phyloP scores from a whole-genome alignment of 192 early-diverging fungal species.

The Mortierella alpina region DNA sequence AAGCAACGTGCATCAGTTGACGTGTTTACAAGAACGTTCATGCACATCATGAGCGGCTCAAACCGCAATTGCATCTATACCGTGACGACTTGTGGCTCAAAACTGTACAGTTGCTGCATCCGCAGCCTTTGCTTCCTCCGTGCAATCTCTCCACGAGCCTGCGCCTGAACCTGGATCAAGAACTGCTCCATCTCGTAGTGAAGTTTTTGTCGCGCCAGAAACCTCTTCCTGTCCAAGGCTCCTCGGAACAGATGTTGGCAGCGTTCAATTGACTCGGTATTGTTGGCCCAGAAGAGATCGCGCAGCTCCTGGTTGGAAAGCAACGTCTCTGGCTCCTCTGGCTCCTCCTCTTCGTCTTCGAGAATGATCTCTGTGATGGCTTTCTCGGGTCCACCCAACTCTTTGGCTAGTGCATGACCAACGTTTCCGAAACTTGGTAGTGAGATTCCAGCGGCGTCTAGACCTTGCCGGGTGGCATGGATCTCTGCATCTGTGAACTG shows the following conservation, averaged over 20 bases:
- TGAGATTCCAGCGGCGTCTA: slow-evolving; percentile 81
- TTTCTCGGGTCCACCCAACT: slow-evolving; percentile 50
- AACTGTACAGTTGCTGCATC: slow-evolving; percentile 59
- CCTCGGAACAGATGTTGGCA: slow-evolving; percentile 44
- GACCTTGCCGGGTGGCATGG: slow-evolving; percentile 80
- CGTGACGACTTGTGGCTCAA: slow-evolving; percentile 62
- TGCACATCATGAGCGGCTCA: background rate
- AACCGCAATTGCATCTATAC: slow-evolving; percentile 8
- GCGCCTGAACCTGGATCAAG: slow-evolving; percentile 62
- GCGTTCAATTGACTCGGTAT: slow-evolving; percentile 24
- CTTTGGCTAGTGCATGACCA: slow-evolving; percentile 70
- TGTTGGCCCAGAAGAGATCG: slow-evolving; percentile 46
- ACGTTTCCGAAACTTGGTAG: slow-evolving; percentile 94
- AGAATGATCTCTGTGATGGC: slow-evolving; percentile 31
- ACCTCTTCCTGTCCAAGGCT: slow-evolving; percentile 44
- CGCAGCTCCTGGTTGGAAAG: slow-evolving; percentile 54
- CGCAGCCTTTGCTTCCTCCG: slow-evolving; percentile 65
- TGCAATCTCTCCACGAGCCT: slow-evolving; percentile 65
- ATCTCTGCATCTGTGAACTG: slow-evolving; percentile 89
- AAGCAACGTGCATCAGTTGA: background rate
- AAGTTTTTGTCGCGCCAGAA: slow-evolving; percentile 30
- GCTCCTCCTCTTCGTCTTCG: slow-evolving; percentile 55
- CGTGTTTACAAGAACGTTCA: background rate
- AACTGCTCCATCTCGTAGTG: slow-evolving; percentile 43
- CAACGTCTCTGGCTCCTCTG: slow-evolving; percentile 48